phyloP scores from a whole-genome alignment of 495 filamentous ascomycete genomes.

The Penicillium bovifimosum region DNA sequence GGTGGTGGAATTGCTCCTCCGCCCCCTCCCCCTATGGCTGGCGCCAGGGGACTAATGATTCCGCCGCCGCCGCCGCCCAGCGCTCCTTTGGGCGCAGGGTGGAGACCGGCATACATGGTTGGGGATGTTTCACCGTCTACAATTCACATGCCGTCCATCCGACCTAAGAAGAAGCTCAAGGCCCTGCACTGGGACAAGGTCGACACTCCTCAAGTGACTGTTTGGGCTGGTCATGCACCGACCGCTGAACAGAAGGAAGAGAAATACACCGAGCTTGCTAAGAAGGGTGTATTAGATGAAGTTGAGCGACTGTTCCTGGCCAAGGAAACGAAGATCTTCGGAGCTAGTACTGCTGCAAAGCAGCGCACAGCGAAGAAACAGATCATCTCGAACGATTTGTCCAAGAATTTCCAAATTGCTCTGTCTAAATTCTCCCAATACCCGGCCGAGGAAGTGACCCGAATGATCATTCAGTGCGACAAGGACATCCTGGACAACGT shows the following conservation, averaged over 20 bases:
- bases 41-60: constrained; percentile 29
- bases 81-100: constrained; percentile 53
- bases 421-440: constrained; percentile 81
- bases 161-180: constrained; percentile 99
- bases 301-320: constrained; percentile 97
- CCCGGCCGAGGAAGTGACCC: constrained; percentile 75
- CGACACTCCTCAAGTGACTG: constrained; percentile 85
- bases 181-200: constrained; percentile 99
- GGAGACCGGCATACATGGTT: constrained; percentile 43
- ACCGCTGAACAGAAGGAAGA: constrained; percentile 82
- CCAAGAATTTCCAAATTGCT: constrained; percentile 88
- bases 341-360: constrained; percentile 52
- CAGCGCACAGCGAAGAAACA: constrained; percentile 95
- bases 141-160: constrained; percentile 63
- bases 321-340: constrained; percentile 88
- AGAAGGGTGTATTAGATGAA: constrained; percentile 92
- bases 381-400: constrained; percentile 85
- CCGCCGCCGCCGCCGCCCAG: constrained; percentile 57
- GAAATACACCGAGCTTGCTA: constrained; percentile 87
- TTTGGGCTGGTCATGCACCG: constrained; percentile 85
- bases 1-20: constrained; percentile 37
- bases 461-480: constrained; percentile 95
- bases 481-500: constrained; percentile 82
- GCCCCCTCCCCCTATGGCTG: constrained; percentile 54
- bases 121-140: constrained; percentile 40